Conservation (phyloP, 2,329 filamentous ascomycete species). For the Cladophialophora immunda region DNA sequence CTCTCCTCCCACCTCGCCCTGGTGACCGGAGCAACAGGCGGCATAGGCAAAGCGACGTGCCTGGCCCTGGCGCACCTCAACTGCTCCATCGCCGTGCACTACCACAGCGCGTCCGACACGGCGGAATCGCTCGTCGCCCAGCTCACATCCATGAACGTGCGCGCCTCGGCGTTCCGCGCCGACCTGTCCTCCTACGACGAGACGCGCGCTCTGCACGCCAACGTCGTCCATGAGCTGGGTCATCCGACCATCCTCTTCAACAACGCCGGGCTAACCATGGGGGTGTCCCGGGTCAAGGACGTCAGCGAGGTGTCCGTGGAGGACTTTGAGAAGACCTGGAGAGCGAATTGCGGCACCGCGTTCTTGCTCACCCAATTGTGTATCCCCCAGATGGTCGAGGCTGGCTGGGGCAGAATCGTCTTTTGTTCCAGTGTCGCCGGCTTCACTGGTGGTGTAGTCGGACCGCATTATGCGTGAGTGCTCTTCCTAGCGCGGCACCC, state of each 20-base stretch:
- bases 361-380: constrained; percentile 69
- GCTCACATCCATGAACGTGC: constrained; percentile 43
- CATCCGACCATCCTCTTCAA: constrained; percentile 53
- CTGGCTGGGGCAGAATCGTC: constrained; percentile 69
- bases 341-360: constrained; percentile 68
- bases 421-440: constrained; percentile 71
- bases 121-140: constrained; percentile 46
- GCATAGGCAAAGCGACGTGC: constrained; percentile 55
- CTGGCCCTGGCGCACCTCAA: constrained; percentile 51
- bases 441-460: constrained; percentile 70
- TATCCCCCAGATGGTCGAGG: constrained; percentile 67
- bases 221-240: constrained; percentile 46
- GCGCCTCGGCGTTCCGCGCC: constrained; percentile 47
- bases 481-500: constrained; percentile 40
- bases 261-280: constrained; percentile 66
- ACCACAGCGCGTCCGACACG: constrained; percentile 46
- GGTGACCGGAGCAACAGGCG: constrained; percentile 55
- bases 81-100: constrained; percentile 56
- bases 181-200: constrained; percentile 50
- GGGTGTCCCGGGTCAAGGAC: constrained; percentile 58
- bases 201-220: constrained; percentile 45
- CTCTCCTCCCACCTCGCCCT: constrained; percentile 43
- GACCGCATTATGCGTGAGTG: constrained; percentile 56
- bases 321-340: constrained; percentile 71
- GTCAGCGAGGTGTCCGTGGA: constrained; percentile 68